Evolutionary conservation across 1,139 yeast genomes (phyloP).

Genomic region (Zygosaccharomyces pseudobailii): DNA sequence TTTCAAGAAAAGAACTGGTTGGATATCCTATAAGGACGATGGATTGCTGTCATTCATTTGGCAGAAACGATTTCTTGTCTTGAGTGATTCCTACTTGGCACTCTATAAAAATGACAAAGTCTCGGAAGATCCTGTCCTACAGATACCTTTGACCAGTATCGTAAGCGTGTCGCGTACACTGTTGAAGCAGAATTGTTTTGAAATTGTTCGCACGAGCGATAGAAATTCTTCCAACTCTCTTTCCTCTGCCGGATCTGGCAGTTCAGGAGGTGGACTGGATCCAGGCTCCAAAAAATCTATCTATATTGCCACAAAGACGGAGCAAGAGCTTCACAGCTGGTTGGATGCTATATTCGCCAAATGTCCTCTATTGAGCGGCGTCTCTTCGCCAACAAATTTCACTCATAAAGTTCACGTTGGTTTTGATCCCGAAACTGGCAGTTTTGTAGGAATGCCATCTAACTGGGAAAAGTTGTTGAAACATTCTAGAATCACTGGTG

Average conservation of each 20-base stretch:
- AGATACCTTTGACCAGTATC: constrained; percentile 54
- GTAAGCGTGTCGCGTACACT: constrained; percentile 58
- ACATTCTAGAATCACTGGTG: constrained; percentile 74
- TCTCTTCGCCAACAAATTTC: constrained; percentile 74
- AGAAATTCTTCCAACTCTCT: constrained; percentile 22
- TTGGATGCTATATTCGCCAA: constrained; percentile 82
- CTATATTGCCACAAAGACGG: constrained; percentile 69
- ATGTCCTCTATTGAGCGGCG: constrained; percentile 76
- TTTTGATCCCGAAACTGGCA: constrained; percentile 66
- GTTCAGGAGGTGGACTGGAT: constrained; percentile 14
- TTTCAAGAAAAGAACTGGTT: constrained; percentile 46
- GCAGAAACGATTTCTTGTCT: constrained; percentile 80
- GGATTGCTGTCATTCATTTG: constrained; percentile 83
- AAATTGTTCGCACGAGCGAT: constrained; percentile 53
- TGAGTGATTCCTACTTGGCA: constrained; percentile 69
- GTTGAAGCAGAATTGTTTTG: constrained; percentile 69
- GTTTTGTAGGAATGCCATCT: constrained; percentile 72
- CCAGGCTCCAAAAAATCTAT: constrained; percentile 51
- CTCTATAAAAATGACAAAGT: constrained; percentile 65
- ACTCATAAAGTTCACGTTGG: constrained; percentile 68
- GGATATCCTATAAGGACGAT: constrained; percentile 91
- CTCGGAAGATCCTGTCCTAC: constrained; percentile 41
- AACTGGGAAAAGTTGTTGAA: constrained; percentile 72
- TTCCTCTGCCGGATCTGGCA: constrained; percentile 16
- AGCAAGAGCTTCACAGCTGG: constrained; percentile 85